Base-by-base conservation (phyloP, 2,329 filamentous ascomycete genomes). In the Lachnellula arida region DNA sequence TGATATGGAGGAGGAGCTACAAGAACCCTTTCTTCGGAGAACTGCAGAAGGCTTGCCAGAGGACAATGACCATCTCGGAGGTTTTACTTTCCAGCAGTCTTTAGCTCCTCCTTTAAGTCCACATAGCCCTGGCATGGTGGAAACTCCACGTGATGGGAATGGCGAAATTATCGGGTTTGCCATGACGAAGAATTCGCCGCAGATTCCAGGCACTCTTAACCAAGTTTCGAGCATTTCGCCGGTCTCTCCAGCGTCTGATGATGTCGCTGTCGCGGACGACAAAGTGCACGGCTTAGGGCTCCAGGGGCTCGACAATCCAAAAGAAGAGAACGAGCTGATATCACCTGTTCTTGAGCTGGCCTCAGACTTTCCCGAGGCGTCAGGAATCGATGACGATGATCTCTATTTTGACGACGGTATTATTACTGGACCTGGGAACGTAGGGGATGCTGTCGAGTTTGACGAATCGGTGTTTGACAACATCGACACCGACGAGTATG, bases 401-500 rank as follows among this genome's bases (percentile, higher is more conserved):
- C 73, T 89, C 32, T 89, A 89, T 68, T 90, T 86, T 65, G 84
- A 88, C 60, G 84, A 84, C 65, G 85, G 84, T 2, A 67, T 76
- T 7, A 76, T 75, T 55, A 74, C 76, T 49, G 73, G 77, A 3
- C 75, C 79, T 56, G 77, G 76, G 17, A 62, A 67, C 19, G 67
- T 65, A 8, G 66, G 70, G 5, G 81, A 86, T 28, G 76, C 76
- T 1, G 74, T 75, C 0, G 75, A 79, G 1, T 89, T 91, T 67
- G 86, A 91, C 58, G 87, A 91, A 68, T 86, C 84, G 5, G 78
- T 89, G 14, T 90, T 91, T 65, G 87, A 91, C 61, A 77, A 84
- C 34, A 77, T 87, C 51, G 83, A 86, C 64, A 84, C 84, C 14
- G 79, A 87, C 68, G 70, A 78, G 59, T 86, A 81, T 65, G 83